Conservation (phyloP, 2,329 filamentous ascomycete species). For the Simplicillium sp. region DNA sequence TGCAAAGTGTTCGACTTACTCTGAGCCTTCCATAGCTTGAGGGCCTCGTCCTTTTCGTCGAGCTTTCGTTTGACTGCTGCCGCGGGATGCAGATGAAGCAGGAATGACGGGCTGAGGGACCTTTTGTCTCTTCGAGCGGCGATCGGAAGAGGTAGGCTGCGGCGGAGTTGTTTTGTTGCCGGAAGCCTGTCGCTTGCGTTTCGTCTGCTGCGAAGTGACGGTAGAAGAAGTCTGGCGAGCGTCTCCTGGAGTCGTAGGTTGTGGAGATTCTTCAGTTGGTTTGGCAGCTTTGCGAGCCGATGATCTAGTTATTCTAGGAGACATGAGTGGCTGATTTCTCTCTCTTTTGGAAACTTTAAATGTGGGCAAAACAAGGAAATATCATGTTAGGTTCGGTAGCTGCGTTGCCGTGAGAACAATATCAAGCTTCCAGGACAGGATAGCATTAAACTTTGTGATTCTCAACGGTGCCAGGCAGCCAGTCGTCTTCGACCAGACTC, state of each 20-base stretch:
- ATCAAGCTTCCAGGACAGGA: too few relatives aligned
- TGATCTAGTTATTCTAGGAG: constrained; percentile 91
- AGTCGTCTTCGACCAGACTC: too few relatives aligned
- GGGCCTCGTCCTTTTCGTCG: constrained; percentile 52
- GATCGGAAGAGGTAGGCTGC: constrained; percentile 29
- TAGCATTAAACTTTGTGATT: too few relatives aligned
- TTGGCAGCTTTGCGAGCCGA: constrained; percentile 81
- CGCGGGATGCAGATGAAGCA: constrained; percentile 15
- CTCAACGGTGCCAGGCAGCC: too few relatives aligned
- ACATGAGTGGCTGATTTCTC: constrained; percentile 61
- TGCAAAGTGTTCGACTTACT: constrained; percentile 36
- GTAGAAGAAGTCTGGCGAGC: too few relatives aligned
- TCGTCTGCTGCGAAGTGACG: constrained; percentile 27
- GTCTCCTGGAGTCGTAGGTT: constrained; percentile 24
- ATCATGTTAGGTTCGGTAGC: too few relatives aligned
- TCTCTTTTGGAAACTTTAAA: not conserved
- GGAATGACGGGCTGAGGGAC: constrained; percentile 38
- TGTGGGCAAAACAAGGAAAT: too few relatives aligned
- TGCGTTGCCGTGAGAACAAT: too few relatives aligned
- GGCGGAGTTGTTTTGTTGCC: constrained; percentile 33
- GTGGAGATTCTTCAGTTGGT: constrained; percentile 33
- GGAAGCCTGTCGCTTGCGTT: constrained; percentile 70
- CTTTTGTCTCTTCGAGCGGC: constrained; percentile 65
- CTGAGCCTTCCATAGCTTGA: constrained; percentile 63
- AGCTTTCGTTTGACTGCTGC: constrained; percentile 26